These are phyloP conservation scores for Taiwanofungus camphoratus DNA, from an alignment of 1,284 basidiomycete genomes.

Conservation along the genomic window DNA sequence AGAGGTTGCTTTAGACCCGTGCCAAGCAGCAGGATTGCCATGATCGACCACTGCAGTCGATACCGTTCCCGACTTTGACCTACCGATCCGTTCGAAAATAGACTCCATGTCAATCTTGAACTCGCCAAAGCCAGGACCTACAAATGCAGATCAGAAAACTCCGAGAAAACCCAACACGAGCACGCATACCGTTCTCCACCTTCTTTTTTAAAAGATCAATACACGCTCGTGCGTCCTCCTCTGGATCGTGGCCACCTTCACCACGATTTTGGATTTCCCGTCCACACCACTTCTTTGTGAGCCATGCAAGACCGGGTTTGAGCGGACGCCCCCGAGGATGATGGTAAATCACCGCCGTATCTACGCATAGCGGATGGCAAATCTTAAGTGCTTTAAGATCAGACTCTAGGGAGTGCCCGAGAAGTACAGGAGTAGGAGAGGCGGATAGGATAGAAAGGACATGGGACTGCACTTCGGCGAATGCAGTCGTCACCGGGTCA, in stretches of 20 bases:
- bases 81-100: constrained; percentile 77
- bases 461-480: constrained; percentile 69
- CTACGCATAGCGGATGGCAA: constrained; percentile 79
- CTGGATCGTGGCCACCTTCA: constrained; percentile 83
- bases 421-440: constrained; percentile 68
- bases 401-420: constrained; percentile 93
- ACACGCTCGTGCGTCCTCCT: constrained; percentile 87
- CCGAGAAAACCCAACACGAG: not conserved
- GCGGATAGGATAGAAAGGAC: constrained; percentile 51
- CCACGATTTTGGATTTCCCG: constrained; percentile 79
- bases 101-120: constrained; percentile 80
- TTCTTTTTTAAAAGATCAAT: constrained; percentile 80
- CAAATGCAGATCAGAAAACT: not conserved
- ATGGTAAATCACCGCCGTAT: constrained; percentile 84
- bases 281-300: constrained; percentile 85
- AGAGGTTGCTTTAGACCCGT: constrained; percentile 76
- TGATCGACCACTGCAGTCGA: constrained; percentile 78
- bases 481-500: constrained; percentile 62
- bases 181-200: constrained; percentile 53
- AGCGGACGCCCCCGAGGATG: constrained; percentile 86
- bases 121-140: constrained; percentile 78
- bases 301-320: constrained; percentile 89
- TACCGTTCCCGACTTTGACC: constrained; percentile 41
- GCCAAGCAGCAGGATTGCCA: constrained; percentile 76
- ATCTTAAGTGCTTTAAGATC: constrained; percentile 83